phyloP scores from a whole-genome alignment of 306 rosid species.

The Sicyos edulis region DNA sequence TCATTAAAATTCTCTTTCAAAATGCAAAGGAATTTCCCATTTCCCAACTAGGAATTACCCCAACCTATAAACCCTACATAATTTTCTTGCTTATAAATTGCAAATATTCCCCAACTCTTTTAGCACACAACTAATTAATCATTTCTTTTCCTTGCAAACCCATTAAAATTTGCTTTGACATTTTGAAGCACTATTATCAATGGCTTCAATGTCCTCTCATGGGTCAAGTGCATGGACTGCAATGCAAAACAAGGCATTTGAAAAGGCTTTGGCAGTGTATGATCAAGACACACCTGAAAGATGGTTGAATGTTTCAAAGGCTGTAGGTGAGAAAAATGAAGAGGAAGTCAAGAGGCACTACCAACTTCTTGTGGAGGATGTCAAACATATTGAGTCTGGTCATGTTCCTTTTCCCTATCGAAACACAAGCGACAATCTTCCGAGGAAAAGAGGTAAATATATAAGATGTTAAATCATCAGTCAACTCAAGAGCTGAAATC shows the following conservation, averaged over 20 bases:
- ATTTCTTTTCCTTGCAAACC: background rate
- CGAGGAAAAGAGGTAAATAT: too few relatives aligned
- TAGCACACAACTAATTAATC: too few relatives aligned
- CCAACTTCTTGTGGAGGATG: conserved; percentile 34
- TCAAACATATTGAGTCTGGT: conserved; percentile 36
- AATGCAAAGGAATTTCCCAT: background rate
- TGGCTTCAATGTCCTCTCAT: conserved; percentile 19
- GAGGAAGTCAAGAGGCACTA: conserved; percentile 37
- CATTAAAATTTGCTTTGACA: background rate
- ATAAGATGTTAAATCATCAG: too few relatives aligned
- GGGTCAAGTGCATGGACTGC: conserved; percentile 30
- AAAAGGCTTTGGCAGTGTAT: conserved; percentile 42
- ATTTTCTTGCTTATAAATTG: conserved; percentile 1
- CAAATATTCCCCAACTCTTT: background rate
- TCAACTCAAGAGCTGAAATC: too few relatives aligned
- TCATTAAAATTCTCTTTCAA: conserved; percentile 12
- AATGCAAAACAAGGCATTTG: conserved; percentile 34
- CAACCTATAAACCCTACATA: too few relatives aligned
- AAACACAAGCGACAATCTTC: background rate
- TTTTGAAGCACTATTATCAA: background rate
- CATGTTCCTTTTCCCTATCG: conserved; percentile 32
- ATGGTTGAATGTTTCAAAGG: conserved; percentile 40
- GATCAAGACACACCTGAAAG: conserved; percentile 39
- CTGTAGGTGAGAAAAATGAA: conserved; percentile 31
- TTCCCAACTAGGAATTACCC: conserved; percentile 7